Base-by-base conservation (phyloP, 768 basidiomycete species). In the Jaapia argillacea region DNA sequence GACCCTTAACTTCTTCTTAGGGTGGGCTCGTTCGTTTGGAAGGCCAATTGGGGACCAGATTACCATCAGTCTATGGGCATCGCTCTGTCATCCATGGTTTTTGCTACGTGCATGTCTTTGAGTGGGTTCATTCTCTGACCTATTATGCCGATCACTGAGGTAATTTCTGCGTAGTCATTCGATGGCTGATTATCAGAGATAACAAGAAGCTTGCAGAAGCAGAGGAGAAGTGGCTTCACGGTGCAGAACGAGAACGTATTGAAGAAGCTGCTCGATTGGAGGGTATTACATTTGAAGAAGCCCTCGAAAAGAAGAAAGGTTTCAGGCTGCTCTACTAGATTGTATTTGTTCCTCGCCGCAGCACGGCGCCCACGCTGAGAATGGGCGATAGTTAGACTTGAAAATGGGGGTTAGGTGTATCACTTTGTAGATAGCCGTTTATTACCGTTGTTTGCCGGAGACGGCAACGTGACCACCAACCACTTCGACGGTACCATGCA, bases 21-120 rank as follows among this genome's bases (percentile, higher is more conserved):
- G 3, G 73, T 77, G 50, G 73, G 75, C 2, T 78, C 77, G 0
- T 81, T 72, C 51, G 67, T 71, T 1, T 82, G 80, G 80, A 74
- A 74, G 50, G 53, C 71, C 3, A 54, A 56, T n/a, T 82, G 79
- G 78, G 66, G 75, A 5, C 79, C 80, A 1, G 50, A 67, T 47
- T 82, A 81, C 51, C 77, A 78, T 39, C 77, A 65, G 35, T 77
- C 77, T 0, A 77, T 81, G 75, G 62, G 64, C 31, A 76, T 82
- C 41, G 62, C 61, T 5, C 48, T 69, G 16, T 57, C 55, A 6
- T 51, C 61, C 12, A 51, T 72, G 10, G 52, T 48, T 2, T 46
- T 68, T 16, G 50, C 59, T 27, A 54, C 57, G 4, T 35, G 54
- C 1, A 55, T 71, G 14, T 54, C 62, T 13, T 36, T 66, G 5